Evolutionary conservation across 768 basidiomycete genomes (phyloP).

Genomic region (Hericium rajendrae): DNA sequence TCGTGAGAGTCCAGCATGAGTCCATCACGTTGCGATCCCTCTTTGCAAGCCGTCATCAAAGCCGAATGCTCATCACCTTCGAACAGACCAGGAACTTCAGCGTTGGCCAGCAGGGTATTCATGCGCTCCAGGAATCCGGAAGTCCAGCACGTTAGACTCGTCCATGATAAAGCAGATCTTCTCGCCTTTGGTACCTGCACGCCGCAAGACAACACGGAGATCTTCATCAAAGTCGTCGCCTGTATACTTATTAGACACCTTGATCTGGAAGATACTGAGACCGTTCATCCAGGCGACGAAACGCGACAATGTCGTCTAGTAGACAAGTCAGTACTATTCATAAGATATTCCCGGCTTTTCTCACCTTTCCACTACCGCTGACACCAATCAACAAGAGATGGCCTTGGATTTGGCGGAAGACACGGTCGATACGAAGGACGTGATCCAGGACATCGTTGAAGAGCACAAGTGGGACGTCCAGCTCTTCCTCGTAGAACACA

Average conservation of each 20-base stretch:
- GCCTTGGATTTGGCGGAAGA: constrained; percentile 97
- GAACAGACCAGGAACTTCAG: constrained; percentile 99
- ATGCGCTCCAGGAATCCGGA: constrained; percentile 99
- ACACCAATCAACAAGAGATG: constrained; percentile 95
- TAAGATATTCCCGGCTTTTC: constrained; percentile 4
- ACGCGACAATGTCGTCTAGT: constrained; percentile 88
- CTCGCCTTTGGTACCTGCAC: constrained; percentile 96
- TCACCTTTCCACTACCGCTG: constrained; percentile 95
- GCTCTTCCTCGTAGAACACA: constrained; percentile 98
- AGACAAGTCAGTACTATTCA: constrained; percentile 10
- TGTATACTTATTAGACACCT: constrained; percentile 98
- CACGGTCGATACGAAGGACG: constrained; percentile 94
- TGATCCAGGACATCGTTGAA: constrained; percentile 99
- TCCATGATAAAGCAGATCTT: constrained; percentile 99
- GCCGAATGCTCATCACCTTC: constrained; percentile 99
- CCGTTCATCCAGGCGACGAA: constrained; percentile 99
- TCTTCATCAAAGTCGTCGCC: constrained; percentile 99
- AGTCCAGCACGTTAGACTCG: constrained; percentile 97
- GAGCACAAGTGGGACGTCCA: constrained; percentile 93
- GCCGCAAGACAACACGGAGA: constrained; percentile 86
- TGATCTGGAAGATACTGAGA: constrained; percentile 98
- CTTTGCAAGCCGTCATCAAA: constrained; percentile 98
- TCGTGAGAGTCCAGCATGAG: constrained; percentile 97
- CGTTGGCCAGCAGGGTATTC: constrained; percentile 98
- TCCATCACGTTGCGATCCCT: constrained; percentile 97